These are phyloP conservation scores for Rickenella mellea DNA, from an alignment of 768 basidiomycete species.

Conservation along the genomic window DNA sequence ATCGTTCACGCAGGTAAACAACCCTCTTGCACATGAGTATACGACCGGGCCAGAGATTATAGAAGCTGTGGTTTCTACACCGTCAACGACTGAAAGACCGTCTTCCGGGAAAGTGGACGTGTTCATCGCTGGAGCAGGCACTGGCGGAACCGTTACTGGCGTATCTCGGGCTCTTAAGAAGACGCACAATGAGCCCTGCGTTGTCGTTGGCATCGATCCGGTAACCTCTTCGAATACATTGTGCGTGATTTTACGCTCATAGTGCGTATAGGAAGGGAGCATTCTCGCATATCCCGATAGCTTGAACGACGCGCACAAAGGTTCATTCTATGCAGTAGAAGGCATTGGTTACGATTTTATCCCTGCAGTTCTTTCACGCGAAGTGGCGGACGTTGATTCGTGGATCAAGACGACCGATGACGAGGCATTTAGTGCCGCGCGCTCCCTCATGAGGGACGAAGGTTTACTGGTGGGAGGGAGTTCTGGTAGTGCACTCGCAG, in stretches of 20 bases:
- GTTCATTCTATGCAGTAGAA: conserved; percentile 67
- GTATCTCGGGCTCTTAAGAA: conserved; percentile 73
- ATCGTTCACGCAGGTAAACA: conserved; percentile 45
- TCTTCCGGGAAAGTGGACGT: conserved; percentile 75
- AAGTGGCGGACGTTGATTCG: conserved; percentile 45
- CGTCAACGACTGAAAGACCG: conserved; percentile 42
- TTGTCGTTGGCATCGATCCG: conserved; percentile 86
- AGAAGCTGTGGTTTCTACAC: conserved; percentile 58
- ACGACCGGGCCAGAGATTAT: conserved; percentile 92
- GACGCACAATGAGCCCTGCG: conserved; percentile 59
- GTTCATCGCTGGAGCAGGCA: conserved; percentile 82
- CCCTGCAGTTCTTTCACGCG: conserved; percentile 75
- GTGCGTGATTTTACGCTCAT: conserved; percentile 5
- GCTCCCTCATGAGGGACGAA: conserved; percentile 71
- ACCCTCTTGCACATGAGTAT: conserved; percentile 84
- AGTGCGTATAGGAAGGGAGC: conserved; percentile 67
- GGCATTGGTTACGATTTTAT: conserved; percentile 97
- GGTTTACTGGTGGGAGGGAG: conserved; percentile 91
- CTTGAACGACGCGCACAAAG: conserved; percentile 47
- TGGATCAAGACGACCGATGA: conserved; percentile 86
- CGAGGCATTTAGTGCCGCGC: conserved; percentile 69
- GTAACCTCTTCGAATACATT: conserved; percentile 34
- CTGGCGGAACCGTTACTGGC: conserved; percentile 93
- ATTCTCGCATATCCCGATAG: conserved; percentile 66
- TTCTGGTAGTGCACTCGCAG: conserved; percentile 78